Evolutionary conservation across 371 early-diverging fungal genomes (phyloP).

Genomic region (Lichtheimia hyalospora): DNA sequence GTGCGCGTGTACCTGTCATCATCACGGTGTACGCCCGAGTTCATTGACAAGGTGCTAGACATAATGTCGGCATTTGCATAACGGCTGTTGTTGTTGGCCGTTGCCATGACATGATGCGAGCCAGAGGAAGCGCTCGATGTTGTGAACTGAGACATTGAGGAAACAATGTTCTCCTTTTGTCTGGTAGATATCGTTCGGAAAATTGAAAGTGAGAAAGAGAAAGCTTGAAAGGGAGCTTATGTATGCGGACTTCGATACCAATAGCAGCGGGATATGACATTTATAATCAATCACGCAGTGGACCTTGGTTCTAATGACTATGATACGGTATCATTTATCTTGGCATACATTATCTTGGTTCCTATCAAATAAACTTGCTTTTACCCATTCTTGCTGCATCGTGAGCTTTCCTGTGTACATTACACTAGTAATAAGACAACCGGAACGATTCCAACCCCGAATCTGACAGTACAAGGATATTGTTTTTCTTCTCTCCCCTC

Average conservation of each 20-base stretch:
- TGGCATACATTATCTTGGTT: not conserved
- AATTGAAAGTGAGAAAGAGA: not conserved
- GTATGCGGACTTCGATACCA: not conserved
- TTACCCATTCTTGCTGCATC: too few species aligned
- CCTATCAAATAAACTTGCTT: conserved; percentile 2
- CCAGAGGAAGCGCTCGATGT: conserved; percentile 12
- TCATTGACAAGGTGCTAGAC: conserved; percentile 6
- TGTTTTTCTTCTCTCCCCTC: too few species aligned
- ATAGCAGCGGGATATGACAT: not conserved
- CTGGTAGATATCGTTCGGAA: not conserved
- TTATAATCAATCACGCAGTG: too few species aligned
- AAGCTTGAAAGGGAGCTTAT: not conserved
- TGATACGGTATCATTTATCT: too few species aligned
- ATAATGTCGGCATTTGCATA: not conserved
- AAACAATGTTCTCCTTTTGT: too few species aligned
- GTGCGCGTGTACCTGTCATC: conserved; percentile 12
- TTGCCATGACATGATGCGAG: conserved; percentile 5
- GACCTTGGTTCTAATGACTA: too few species aligned
- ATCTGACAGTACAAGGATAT: too few species aligned
- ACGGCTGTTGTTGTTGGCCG: not conserved
- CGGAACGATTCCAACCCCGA: not conserved
- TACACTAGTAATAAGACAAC: not conserved
- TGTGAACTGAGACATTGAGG: conserved; percentile 12
- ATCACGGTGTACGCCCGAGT: conserved; percentile 11
- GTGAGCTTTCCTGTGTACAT: too few species aligned